Evolutionary conservation across 768 basidiomycete species (phyloP).

Genomic region (Rhizopogon salebrosus): DNA sequence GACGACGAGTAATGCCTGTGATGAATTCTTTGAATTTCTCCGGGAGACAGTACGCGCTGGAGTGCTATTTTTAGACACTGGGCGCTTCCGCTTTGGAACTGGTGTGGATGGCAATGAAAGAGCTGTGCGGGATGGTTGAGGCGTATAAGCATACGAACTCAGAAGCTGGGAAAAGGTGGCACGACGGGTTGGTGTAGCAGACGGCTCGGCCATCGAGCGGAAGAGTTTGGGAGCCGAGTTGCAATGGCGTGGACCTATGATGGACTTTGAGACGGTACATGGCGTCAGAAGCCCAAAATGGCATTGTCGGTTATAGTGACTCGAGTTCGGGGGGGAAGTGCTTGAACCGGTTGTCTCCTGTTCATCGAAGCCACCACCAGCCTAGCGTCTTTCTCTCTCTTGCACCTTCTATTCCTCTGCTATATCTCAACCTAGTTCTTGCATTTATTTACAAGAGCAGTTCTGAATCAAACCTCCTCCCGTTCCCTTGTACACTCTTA

Average conservation of each 20-base stretch:
- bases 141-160: constrained; percentile 13
- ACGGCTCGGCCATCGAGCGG: background rate
- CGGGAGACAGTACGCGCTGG: background rate
- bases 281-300: background rate
- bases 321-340: background rate
- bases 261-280: background rate
- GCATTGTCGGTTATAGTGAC: background rate
- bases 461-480: too few relatives aligned
- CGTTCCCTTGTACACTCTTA: constrained; percentile 7
- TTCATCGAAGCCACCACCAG: background rate
- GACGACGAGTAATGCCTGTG: background rate
- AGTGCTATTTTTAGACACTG: background rate
- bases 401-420: background rate
- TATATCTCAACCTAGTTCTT: constrained; percentile 16
- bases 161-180: constrained; percentile 5
- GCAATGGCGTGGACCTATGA: background rate
- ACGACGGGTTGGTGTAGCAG: background rate
- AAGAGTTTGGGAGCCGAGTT: too few relatives aligned
- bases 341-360: background rate
- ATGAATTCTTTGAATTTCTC: background rate
- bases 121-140: constrained; percentile 4
- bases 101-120: background rate
- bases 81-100: background rate
- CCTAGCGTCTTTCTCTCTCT: background rate
- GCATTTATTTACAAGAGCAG: constrained; percentile 28